Evolutionary conservation across 75 land plant genomes (phyloP).

Genomic region (Pinus tabuliformis): DNA sequence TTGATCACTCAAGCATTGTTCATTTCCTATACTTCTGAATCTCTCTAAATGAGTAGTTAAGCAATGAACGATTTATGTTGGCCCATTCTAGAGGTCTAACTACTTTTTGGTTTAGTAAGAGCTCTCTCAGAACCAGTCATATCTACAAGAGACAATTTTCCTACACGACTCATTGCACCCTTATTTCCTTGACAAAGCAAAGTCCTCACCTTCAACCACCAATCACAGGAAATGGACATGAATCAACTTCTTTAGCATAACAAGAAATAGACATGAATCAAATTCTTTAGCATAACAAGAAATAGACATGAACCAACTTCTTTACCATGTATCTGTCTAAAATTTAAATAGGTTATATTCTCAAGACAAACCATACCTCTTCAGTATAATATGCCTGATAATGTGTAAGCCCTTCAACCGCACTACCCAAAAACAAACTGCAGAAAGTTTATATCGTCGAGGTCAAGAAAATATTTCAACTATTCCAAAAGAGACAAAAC

Average conservation of each 20-base stretch:
- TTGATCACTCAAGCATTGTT: slow-evolving; percentile 21
- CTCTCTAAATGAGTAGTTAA: too few relatives aligned
- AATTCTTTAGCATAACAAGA: too few relatives aligned
- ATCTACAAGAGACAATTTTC: background rate
- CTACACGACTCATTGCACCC: too few relatives aligned
- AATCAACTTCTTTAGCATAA: too few relatives aligned
- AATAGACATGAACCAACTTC: too few relatives aligned
- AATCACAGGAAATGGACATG: background rate
- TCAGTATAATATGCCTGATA: slow-evolving; percentile 9
- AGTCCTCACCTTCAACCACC: slow-evolving; percentile 18
- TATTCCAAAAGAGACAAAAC: background rate
- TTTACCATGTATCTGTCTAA: background rate
- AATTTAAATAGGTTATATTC: background rate
- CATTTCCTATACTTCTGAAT: too few relatives aligned
- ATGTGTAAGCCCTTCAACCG: slow-evolving; percentile 14
- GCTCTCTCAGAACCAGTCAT: slow-evolving; percentile 9
- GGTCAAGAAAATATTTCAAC: background rate
- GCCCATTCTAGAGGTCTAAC: slow-evolving; percentile 6
- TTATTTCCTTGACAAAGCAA: too few relatives aligned
- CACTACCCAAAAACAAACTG: slow-evolving; percentile 10
- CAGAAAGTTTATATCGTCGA: background rate
- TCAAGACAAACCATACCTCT: slow-evolving; percentile 13
- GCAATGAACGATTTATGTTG: too few relatives aligned
- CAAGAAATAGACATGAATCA: too few relatives aligned
- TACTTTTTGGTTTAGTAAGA: background rate